Evolutionary conservation across 1,284 basidiomycete genomes (phyloP).

Genomic region (Moesziomyces sp.): DNA sequence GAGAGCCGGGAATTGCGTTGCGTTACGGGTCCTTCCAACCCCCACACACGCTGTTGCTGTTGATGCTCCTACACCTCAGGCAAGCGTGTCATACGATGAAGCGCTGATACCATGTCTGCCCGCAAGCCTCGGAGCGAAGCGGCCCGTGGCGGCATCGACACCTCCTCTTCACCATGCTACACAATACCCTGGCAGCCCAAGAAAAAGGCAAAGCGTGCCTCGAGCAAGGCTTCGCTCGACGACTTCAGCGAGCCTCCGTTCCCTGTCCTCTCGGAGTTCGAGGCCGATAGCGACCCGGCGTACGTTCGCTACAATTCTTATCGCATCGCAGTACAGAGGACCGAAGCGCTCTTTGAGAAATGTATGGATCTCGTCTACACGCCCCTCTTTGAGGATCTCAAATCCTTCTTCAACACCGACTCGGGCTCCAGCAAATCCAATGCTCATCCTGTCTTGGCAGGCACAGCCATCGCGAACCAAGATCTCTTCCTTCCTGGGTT

Average conservation of each 20-base stretch:
- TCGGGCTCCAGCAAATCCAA: background rate
- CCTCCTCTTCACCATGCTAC: slow-evolving; percentile 43
- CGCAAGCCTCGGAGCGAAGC: slow-evolving; percentile 14
- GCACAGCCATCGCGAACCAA: slow-evolving; percentile 7
- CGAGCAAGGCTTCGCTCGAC: background rate
- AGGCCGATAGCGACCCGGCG: slow-evolving; percentile 32
- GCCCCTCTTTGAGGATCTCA: slow-evolving; percentile 33
- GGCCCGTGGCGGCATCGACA: slow-evolving; percentile 25
- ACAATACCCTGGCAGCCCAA: slow-evolving; percentile 46
- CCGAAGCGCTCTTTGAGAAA: slow-evolving; percentile 31
- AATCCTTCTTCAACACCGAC: slow-evolving; percentile 21
- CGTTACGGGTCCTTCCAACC: background rate
- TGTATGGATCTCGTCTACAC: slow-evolving; percentile 35
- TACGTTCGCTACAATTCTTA: slow-evolving; percentile 35
- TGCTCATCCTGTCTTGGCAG: background rate
- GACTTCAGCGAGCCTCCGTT: slow-evolving; percentile 13
- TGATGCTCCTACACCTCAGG: no score
- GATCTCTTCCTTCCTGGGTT: slow-evolving; percentile 43
- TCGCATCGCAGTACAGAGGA: slow-evolving; percentile 28
- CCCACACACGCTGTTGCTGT: no score
- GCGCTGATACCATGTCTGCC: slow-evolving; percentile 14
- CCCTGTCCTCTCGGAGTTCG: slow-evolving; percentile 37
- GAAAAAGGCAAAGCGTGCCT: slow-evolving; percentile 17
- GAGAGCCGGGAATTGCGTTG: slow-evolving; percentile 26
- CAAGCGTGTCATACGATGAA: background rate